Conservation (phyloP, 208 protist genomes). For the Crithidia mellificae region DNA sequence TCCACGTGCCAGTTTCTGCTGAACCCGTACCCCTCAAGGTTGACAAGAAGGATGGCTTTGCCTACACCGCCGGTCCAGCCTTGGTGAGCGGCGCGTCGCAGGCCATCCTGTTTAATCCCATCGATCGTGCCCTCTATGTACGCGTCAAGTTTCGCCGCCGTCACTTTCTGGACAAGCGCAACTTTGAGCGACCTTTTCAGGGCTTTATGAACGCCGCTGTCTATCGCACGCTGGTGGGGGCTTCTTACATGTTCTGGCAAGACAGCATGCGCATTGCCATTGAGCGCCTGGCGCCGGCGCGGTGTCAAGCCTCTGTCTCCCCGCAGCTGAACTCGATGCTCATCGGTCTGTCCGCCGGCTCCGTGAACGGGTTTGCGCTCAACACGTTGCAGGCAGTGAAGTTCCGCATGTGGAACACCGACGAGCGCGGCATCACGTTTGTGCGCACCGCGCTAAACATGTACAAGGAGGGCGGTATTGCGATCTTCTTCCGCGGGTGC, state of each 20-base stretch:
- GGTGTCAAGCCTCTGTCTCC: conserved; percentile 45
- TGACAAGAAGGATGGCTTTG: conserved; percentile 41
- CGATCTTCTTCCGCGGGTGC: conserved; percentile 89
- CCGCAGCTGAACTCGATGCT: conserved; percentile 77
- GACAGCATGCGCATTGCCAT: conserved; percentile 78
- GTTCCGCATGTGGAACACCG: conserved; percentile 89
- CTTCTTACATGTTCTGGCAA: conserved; percentile 92
- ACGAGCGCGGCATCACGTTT: conserved; percentile 61
- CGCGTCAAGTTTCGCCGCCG: conserved; percentile 74
- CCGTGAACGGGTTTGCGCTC: conserved; percentile 77
- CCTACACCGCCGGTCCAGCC: conserved; percentile 64
- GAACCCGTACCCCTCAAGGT: not conserved
- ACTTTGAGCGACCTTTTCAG: conserved; percentile 91
- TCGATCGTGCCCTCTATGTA: conserved; percentile 90
- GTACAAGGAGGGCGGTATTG: conserved; percentile 66
- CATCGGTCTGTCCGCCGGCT: conserved; percentile 76
- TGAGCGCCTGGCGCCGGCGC: conserved; percentile 42
- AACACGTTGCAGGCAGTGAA: conserved; percentile 89
- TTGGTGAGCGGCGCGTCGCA: conserved; percentile 77
- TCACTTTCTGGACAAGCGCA: conserved; percentile 77
- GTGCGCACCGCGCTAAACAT: conserved; percentile 53
- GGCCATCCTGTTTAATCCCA: conserved; percentile 89
- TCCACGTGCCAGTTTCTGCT: not conserved
- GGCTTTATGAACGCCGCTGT: conserved; percentile 89
- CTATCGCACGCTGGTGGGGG: conserved; percentile 84